phyloP scores from a whole-genome alignment of 306 rosid genomes.

The Vicia faba region DNA sequence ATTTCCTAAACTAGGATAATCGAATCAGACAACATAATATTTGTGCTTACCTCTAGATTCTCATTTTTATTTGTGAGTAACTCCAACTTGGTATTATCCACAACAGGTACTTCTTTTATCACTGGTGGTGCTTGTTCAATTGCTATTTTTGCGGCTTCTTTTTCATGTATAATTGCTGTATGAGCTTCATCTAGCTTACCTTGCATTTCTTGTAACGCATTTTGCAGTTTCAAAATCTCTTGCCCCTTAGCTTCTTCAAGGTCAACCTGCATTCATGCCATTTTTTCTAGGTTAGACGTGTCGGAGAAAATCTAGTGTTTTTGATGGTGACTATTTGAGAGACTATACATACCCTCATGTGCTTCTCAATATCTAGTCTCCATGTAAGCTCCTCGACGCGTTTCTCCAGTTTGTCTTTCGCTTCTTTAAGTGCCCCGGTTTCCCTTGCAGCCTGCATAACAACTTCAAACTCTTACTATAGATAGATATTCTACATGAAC shows the following conservation, averaged over 20 bases:
- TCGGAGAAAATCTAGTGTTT: too few relatives aligned
- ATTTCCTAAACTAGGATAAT: too few relatives aligned
- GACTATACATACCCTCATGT: conserved; percentile 61
- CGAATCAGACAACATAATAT: too few relatives aligned
- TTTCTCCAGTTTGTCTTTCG: conserved; percentile 93
- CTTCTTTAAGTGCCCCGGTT: conserved; percentile 89
- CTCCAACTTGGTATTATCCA: conserved; percentile 75
- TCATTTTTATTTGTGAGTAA: conserved; percentile 62
- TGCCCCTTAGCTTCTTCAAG: conserved; percentile 86
- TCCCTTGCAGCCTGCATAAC: conserved; percentile 83
- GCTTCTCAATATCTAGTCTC: conserved; percentile 84
- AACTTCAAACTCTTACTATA: conserved; percentile 17
- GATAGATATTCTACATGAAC: conserved; percentile 3
- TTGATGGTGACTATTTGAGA: neutral
- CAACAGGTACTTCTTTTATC: conserved; percentile 81
- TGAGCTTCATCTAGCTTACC: conserved; percentile 70
- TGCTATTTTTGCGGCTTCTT: conserved; percentile 83
- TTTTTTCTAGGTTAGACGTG: conserved; percentile 25
- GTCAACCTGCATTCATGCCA: conserved; percentile 61
- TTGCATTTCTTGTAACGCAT: conserved; percentile 67
- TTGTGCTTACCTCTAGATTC: conserved; percentile 57
- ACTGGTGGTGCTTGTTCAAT: conserved; percentile 87
- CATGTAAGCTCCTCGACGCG: conserved; percentile 90
- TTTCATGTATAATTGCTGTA: conserved; percentile 64
- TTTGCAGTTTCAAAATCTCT: conserved; percentile 71